These are phyloP conservation scores for Coffea eugenioides DNA, from an alignment of 257 asterid species.

Conservation along the genomic window DNA sequence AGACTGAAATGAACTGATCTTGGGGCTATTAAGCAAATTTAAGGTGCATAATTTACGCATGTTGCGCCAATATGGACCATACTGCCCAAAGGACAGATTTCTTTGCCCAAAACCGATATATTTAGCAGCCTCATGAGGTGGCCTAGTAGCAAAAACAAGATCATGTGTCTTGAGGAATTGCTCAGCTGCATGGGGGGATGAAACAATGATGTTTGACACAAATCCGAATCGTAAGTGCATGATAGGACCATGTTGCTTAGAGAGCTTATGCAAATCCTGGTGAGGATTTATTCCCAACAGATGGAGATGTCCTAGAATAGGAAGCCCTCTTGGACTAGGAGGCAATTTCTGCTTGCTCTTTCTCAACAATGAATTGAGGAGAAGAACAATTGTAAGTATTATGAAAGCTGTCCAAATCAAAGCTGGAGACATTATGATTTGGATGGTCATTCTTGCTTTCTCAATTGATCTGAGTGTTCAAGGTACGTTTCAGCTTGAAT, in stretches of 20 bases:
- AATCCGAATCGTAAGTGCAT: conserved; percentile 46
- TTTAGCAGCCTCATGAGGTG: conserved; percentile 47
- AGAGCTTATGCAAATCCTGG: conserved; percentile 36
- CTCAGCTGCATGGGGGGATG: conserved; percentile 51
- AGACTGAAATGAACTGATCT: conserved; percentile 36
- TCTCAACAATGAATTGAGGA: conserved; percentile 3
- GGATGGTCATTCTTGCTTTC: not conserved
- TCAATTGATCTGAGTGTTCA: not conserved
- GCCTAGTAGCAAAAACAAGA: conserved; percentile 45
- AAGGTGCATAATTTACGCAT: conserved; percentile 54
- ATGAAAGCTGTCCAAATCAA: conserved; percentile 19
- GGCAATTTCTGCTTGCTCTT: conserved; percentile 32
- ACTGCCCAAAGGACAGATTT: conserved; percentile 28
- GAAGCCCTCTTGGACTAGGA: conserved; percentile 54
- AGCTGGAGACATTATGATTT: not conserved
- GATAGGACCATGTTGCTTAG: conserved; percentile 45
- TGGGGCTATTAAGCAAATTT: conserved; percentile 39
- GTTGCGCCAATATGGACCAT: conserved; percentile 59
- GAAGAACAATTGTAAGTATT: not conserved
- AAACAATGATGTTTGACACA: conserved; percentile 35
- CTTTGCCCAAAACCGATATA: conserved; percentile 41
- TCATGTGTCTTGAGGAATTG: conserved; percentile 49
- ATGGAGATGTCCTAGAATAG: conserved; percentile 51
- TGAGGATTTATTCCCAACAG: conserved; percentile 52
- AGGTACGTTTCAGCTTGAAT: not conserved